Base-by-base conservation (phyloP, 805 yeast species). In the Schwanniomyces sp. region DNA sequence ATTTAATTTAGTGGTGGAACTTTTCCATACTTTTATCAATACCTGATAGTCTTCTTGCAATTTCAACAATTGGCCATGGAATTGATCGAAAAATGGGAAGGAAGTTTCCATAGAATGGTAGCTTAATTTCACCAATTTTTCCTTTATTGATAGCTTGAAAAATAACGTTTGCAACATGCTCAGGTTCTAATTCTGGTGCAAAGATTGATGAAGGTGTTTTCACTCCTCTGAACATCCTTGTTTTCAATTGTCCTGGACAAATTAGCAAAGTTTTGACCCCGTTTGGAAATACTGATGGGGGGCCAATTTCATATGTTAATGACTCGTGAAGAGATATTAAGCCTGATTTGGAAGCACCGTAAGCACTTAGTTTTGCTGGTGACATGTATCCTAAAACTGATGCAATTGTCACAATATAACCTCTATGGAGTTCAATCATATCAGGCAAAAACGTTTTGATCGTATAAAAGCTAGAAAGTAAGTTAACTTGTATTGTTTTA, bases 311-410 rank as follows among this genome's bases (percentile, higher is more conserved):
- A 57, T 81, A 82, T 0, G 87, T 80, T 30, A 92, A 67, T 0
- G 92, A 83, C 61, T 88, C 96, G 62, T 91, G 97, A 37, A 91
- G 67, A 0, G 92, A 91, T 44, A 92, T 81, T 26, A 89, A 66
- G 0, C 95, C 97, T 0, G 96, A 85, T 62, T 92, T 92, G 12
- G 96, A 80, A 0, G 97, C 96, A 0, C 96, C 96, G 60, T 92
- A 92, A 0, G 87, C 87, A 40, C 85, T 84, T 48, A 89, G 72
- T 18, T 86, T 74, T 8, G 96, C 91, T 0, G 97, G 97, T 0
- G 94, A 78, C 74, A 88, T 76, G 52, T 85, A 84, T 0, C 97
- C 97, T 46, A 92, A 70, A 0, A 88, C 91, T 0, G 96, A 89
- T 0, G 95, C 89, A 34, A 92, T 73, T 2, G 91, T 88, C 28